phyloP scores from a whole-genome alignment of 1,284 basidiomycete genomes.

The Apiotrichum brassicae region DNA sequence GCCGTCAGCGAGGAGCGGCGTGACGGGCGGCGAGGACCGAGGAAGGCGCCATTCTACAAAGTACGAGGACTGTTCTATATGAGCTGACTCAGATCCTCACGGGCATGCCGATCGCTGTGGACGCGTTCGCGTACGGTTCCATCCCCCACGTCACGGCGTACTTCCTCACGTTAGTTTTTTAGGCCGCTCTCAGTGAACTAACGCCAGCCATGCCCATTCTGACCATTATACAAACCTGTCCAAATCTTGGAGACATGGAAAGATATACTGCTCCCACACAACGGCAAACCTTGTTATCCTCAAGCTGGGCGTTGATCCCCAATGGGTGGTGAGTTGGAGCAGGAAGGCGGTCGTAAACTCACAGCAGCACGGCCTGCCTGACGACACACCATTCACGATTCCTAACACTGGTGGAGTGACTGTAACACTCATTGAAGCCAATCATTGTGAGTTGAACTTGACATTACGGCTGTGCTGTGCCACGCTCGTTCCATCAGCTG shows the following conservation, averaged over 20 bases:
- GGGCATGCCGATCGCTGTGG: slow-evolving; percentile 95
- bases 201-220: slow-evolving; percentile 76
- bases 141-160: slow-evolving; percentile 83
- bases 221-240: slow-evolving; percentile 90
- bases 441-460: slow-evolving; percentile 63
- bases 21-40: slow-evolving; percentile 50
- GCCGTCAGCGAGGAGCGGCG: slow-evolving; percentile 50
- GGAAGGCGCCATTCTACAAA: slow-evolving; percentile 89
- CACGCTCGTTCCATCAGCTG: no score
- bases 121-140: slow-evolving; percentile 88
- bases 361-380: slow-evolving; percentile 55
- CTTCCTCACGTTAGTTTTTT: slow-evolving; percentile 66
- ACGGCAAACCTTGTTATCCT: slow-evolving; percentile 86
- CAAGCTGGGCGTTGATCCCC: slow-evolving; percentile 76
- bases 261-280: slow-evolving; percentile 87
- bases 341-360: neutral
- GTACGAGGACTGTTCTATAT: slow-evolving; percentile 40
- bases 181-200: neutral
- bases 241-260: slow-evolving; percentile 78
- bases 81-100: slow-evolving; percentile 55
- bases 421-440: slow-evolving; percentile 93
- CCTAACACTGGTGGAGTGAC: slow-evolving; percentile 77
- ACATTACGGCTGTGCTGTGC: no score
- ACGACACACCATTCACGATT: slow-evolving; percentile 66
- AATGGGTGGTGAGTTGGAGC: slow-evolving; percentile 66